A percentile compares a stretch with the other conserved stretches of the same genome.
Evolutionary conservation across 805 yeast genomes (phyloP).

Genomic region (Spathaspora hagerdaliae): DNA sequence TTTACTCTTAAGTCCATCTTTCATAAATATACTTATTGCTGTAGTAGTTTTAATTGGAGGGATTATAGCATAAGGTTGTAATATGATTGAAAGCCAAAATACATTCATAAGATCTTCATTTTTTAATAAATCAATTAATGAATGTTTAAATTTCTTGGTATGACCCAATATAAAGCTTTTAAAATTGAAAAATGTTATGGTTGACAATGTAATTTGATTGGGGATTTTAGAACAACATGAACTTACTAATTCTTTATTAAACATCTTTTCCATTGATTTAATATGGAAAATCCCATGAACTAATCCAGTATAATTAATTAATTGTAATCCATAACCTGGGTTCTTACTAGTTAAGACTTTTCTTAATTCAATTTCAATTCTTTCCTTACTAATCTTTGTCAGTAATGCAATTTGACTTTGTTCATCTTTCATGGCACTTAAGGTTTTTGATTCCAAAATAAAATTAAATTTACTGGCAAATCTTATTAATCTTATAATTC

Average conservation of each 20-base stretch:
- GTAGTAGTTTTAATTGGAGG: slow-evolving; percentile 18
- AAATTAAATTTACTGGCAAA: slow-evolving; percentile 81
- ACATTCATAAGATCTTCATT: slow-evolving; percentile 6
- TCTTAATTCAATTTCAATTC: slow-evolving; percentile 81
- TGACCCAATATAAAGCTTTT: slow-evolving; percentile 1
- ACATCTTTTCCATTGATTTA: slow-evolving; percentile 17
- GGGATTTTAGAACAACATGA: slow-evolving; percentile 4
- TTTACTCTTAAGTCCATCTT: slow-evolving; percentile 69
- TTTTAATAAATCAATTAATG: slow-evolving; percentile 1
- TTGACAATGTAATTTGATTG: slow-evolving; percentile 17
- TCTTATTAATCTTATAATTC: slow-evolving; percentile 80
- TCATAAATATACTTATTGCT: slow-evolving; percentile 27
- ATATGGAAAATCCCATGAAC: slow-evolving; percentile 54
- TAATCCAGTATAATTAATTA: slow-evolving; percentile 54
- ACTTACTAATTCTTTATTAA: slow-evolving; percentile 8
- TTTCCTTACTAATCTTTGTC: slow-evolving; percentile 80
- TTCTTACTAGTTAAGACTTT: slow-evolving; percentile 67
- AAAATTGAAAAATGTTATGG: slow-evolving; percentile 19
- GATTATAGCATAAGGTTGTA: slow-evolving; percentile 42
- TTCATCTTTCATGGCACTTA: slow-evolving; percentile 59
- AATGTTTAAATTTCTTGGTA: slow-evolving; percentile 1
- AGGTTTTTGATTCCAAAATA: slow-evolving; percentile 52
- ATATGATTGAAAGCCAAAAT: slow-evolving; percentile 44
- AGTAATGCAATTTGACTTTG: slow-evolving; percentile 56
- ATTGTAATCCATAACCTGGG: slow-evolving; percentile 59